phyloP scores from a whole-genome alignment of 2,329 filamentous ascomycete species.

The Pestalotiopsis sp. region DNA sequence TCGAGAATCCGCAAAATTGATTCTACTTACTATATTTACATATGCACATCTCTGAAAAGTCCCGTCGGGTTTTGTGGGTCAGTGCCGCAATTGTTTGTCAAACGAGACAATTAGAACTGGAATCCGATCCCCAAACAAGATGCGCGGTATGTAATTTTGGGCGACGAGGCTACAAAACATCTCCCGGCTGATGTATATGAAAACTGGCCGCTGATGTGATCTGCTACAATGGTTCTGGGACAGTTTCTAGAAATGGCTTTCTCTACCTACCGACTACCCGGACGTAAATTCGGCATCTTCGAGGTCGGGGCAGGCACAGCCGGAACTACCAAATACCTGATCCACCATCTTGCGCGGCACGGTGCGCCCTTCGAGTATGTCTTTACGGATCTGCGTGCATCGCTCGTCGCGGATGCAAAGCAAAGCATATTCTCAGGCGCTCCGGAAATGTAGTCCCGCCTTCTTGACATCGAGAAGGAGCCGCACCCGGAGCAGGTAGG shows the following conservation, averaged over 20 bases:
- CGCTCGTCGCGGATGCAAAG: conserved; percentile 30
- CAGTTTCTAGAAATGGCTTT: not conserved
- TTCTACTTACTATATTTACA: no score
- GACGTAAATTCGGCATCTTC: not conserved
- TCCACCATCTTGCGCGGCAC: conserved; percentile 23
- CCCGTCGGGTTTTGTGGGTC: no score
- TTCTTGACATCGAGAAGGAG: conserved; percentile 29
- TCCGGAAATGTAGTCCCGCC: conserved; percentile 28
- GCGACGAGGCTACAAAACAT: conserved; percentile 21
- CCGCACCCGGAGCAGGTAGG: conserved; percentile 16
- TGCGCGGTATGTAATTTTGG: conserved; percentile 41
- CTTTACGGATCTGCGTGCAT: conserved; percentile 42
- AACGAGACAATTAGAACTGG: conserved; percentile 18
- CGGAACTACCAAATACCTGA: conserved; percentile 16
- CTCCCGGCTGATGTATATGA: conserved; percentile 24
- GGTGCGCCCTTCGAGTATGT: conserved; percentile 36
- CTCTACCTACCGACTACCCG: not conserved
- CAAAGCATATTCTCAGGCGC: no score
- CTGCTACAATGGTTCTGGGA: not conserved
- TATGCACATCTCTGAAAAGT: no score
- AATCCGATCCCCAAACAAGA: conserved; percentile 25
- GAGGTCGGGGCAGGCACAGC: not conserved
- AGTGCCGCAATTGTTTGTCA: no score
- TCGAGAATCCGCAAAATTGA: no score
- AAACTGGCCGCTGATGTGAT: conserved; percentile 20